Base-by-base conservation (phyloP, 257 asterid genomes). In the Nemophila menziesii region DNA sequence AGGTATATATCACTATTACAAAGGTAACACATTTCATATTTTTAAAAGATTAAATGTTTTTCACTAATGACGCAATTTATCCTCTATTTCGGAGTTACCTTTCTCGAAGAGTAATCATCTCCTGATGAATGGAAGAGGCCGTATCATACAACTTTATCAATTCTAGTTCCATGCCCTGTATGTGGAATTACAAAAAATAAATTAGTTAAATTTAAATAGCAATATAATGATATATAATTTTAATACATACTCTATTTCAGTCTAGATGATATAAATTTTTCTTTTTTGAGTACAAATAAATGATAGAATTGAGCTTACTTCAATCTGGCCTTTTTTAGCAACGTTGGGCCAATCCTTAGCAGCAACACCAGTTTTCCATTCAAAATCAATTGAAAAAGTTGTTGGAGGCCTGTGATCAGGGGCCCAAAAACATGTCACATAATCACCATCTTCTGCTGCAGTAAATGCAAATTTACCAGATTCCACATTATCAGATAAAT, bases 91-190 rank as follows among this genome's bases (percentile, higher is more conserved):
- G n/a, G 36, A 13, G 36, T 5, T 29, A 66, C 65, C 62, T 52
- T 40, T 26, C 56, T 1, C 65, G 56, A 17, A 61, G 56, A 34
- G 46, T 33, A 39, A 18, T 51, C 56, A 57, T 57, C 58, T 61
- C 69, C 8, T 61, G 62, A 8, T 52, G 62, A 38, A 61, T 67
- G 48, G 67, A 47, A 11, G 55, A 5, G 20, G 49, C 55, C 5
- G 27, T 34, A 15, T 61, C 73, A 5, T 42, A 44, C 55, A 67
- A 12, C 8, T 52, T 52, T 56, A 36, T 62, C 58, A 67, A 38
- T 48, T 56, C 66, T 13, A 61, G 8, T 33, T 44, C 69, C 62
- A 61, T 61, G 24, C 20, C 58, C 67, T 65, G 17, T 5, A 37
- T 12, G n/a, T 13, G 11, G 14, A 11, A 44, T 11, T 6, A 13